Evolutionary conservation across 169 alveolate species (phyloP).

Genomic region (Theileria luwenshuni): DNA sequence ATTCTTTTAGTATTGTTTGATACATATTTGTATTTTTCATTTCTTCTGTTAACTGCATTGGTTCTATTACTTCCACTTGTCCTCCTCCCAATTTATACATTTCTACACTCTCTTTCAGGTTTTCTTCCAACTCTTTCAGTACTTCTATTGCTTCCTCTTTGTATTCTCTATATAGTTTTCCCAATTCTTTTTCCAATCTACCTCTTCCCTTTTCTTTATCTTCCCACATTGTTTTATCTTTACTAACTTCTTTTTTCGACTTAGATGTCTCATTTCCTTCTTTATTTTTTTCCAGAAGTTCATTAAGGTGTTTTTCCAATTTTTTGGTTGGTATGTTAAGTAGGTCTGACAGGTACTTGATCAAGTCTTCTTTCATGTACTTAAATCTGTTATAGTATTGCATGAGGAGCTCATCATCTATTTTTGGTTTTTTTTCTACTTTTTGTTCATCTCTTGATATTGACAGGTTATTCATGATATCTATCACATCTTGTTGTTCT

Average conservation of each 20-base stretch:
- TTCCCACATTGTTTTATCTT: background rate
- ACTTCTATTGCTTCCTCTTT: slow-evolving; percentile 32
- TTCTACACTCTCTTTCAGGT: background rate
- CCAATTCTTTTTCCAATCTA: background rate
- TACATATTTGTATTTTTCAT: background rate
- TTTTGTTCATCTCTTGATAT: slow-evolving; percentile 19
- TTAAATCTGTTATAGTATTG: slow-evolving; percentile 10
- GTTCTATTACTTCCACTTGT: slow-evolving; percentile 17
- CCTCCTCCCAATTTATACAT: background rate
- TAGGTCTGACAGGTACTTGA: slow-evolving; percentile 9
- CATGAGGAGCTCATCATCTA: background rate
- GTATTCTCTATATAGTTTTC: background rate
- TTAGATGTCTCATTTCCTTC: background rate
- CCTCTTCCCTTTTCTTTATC: background rate
- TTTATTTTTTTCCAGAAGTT: background rate
- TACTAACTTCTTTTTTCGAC: background rate
- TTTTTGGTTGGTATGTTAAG: slow-evolving; percentile 1
- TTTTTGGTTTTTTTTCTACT: background rate
- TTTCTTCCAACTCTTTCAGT: slow-evolving; percentile 5
- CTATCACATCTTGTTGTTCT: slow-evolving; percentile 1
- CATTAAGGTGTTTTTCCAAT: background rate
- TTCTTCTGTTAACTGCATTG: slow-evolving; percentile 10
- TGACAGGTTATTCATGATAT: slow-evolving; percentile 17
- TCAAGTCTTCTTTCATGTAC: slow-evolving; percentile 8
- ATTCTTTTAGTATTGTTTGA: background rate